A percentile compares a stretch with the other conserved stretches of the same genome.
Evolutionary conservation across 192 early-diverging fungal species (phyloP).

Genomic region (Neocallimastix lanati): DNA sequence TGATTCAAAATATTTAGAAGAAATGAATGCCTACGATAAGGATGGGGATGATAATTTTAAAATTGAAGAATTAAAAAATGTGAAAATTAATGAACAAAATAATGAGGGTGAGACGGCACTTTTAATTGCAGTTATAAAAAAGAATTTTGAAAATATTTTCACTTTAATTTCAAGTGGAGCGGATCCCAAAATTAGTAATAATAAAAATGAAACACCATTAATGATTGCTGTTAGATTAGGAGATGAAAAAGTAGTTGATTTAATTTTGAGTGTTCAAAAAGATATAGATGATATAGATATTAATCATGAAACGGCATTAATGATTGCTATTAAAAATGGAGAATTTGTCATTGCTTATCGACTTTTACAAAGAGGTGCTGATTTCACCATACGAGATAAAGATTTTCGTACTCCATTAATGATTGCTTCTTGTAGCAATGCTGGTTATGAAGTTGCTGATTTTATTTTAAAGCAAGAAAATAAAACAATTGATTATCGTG

Average conservation of each 20-base stretch:
- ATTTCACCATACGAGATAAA: neutral
- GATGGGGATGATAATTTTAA: neutral
- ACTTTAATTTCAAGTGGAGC: neutral
- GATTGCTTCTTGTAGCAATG: neutral
- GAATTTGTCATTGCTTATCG: neutral
- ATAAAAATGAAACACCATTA: neutral
- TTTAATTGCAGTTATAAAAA: neutral
- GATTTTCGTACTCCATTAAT: neutral
- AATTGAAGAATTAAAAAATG: neutral
- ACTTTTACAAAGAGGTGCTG: neutral
- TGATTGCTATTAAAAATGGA: neutral
- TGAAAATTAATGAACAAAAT: neutral
- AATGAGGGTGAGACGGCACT: neutral
- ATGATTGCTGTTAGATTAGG: neutral
- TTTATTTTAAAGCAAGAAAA: neutral
- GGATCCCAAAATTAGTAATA: neutral
- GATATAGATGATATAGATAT: neutral
- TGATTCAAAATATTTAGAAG: too few relatives aligned
- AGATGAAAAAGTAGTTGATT: neutral
- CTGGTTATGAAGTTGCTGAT: neutral
- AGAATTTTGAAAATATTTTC: neutral
- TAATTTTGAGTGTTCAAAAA: neutral
- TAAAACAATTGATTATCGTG: neutral
- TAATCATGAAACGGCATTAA: neutral
- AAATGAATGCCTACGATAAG: too few relatives aligned